A percentile compares a stretch with the other conserved stretches of the same genome.
These are phyloP conservation scores for Boehmeria nivea DNA, from an alignment of 306 rosid genomes.

Conservation along the genomic window DNA sequence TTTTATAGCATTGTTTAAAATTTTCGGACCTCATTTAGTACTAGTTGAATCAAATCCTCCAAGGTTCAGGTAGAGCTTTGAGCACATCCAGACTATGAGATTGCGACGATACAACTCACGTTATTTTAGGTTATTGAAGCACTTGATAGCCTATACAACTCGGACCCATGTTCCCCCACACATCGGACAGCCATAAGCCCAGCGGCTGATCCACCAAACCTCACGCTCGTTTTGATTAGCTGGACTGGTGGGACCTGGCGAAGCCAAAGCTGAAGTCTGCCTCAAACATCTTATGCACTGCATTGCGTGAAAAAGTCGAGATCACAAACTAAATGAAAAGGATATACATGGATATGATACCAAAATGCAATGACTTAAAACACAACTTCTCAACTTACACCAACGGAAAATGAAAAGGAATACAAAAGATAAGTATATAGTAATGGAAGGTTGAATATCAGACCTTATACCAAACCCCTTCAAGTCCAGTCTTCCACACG, in stretches of 20 bases:
- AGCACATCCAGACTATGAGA: too few relatives aligned
- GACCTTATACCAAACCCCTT: constrained; percentile 98
- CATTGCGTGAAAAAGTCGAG: constrained; percentile 15
- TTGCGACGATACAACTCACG: too few relatives aligned
- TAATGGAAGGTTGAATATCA: constrained; percentile 25
- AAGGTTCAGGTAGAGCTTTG: too few relatives aligned
- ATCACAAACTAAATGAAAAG: constrained; percentile 3
- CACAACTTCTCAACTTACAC: not conserved
- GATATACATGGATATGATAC: not conserved
- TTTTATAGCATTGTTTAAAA: too few relatives aligned
- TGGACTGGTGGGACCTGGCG: constrained; percentile 49
- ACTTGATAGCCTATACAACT: constrained; percentile 72
- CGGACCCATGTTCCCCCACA: constrained; percentile 99
- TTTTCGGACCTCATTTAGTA: too few relatives aligned
- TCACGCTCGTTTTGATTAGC: constrained; percentile 56
- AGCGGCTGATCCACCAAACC: constrained; percentile 96
- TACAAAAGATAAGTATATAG: not conserved
- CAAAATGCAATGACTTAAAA: not conserved
- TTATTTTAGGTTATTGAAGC: too few relatives aligned
- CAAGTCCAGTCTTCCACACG: constrained; percentile 95
- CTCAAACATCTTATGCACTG: constrained; percentile 97
- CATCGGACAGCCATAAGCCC: constrained; percentile 96
- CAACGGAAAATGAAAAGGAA: not conserved
- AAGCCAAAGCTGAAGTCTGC: constrained; percentile 86
- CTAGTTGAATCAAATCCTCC: too few relatives aligned